A percentile compares a stretch with the other conserved stretches of the same genome.
Conservation (phyloP, 192 early-diverging fungal species). For the Glomus cerebriforme region DNA sequence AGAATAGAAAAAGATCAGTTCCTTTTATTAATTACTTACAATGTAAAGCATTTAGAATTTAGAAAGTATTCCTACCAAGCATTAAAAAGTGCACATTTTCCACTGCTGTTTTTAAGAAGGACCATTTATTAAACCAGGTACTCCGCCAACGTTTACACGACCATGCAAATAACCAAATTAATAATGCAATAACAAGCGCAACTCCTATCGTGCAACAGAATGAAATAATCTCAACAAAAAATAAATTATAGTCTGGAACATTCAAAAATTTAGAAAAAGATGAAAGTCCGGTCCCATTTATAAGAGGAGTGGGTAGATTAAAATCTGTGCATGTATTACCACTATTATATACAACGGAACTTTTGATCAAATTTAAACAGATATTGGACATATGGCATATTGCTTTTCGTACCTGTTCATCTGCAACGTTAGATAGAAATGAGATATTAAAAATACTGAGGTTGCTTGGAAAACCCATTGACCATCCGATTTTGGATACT, state of each 20-base stretch:
- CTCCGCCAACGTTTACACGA: background rate
- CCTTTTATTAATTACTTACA: background rate
- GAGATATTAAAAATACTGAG: background rate
- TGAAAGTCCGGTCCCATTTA: background rate
- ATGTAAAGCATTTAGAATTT: background rate
- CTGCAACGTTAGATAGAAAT: background rate
- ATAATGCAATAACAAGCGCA: background rate
- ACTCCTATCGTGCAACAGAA: background rate
- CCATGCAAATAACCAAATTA: background rate
- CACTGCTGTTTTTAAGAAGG: background rate
- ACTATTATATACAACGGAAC: too few species aligned
- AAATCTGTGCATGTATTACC: background rate
- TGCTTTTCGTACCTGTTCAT: background rate
- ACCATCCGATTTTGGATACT: constrained; percentile 5
- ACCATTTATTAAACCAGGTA: background rate
- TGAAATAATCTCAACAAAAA: background rate
- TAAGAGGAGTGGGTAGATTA: background rate
- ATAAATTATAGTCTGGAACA: constrained; percentile 15
- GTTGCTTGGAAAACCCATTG: background rate
- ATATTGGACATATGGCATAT: background rate
- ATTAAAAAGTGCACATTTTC: background rate
- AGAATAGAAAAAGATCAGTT: background rate
- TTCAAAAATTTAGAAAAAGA: background rate
- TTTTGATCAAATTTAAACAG: background rate
- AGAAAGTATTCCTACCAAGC: constrained; percentile 13